These are phyloP conservation scores for Verticillium isaacii DNA, from an alignment of 2,329 filamentous ascomycete genomes.

Conservation along the genomic window DNA sequence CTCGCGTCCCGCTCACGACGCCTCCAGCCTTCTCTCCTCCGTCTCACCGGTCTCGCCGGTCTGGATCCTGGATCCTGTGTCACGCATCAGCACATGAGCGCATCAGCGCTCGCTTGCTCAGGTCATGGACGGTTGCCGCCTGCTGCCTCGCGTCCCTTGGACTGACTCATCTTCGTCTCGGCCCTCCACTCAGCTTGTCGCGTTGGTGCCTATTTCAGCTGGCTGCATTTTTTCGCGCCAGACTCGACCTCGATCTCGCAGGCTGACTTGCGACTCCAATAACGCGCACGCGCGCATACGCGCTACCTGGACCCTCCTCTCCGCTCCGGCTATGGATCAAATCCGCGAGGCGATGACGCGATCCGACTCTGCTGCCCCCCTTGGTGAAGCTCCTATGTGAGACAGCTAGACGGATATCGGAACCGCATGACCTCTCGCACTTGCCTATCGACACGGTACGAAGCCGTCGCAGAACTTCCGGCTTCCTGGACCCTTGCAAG, in stretches of 20 bases:
- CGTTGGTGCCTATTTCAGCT: not conserved
- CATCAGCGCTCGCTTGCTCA: not conserved
- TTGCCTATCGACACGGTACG: not conserved
- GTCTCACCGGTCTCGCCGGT: not conserved
- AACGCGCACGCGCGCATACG: not conserved
- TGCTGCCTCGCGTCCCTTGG: not conserved
- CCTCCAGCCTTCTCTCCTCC: not conserved
- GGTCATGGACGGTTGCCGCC: not conserved
- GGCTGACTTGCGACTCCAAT: not conserved
- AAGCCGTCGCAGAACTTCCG: not conserved
- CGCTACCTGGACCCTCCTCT: not conserved
- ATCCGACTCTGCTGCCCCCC: not conserved
- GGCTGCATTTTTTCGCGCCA: not conserved
- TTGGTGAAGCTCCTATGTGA: not conserved
- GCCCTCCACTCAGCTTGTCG: not conserved
- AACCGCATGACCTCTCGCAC: not conserved
- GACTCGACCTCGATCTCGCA: not conserved
- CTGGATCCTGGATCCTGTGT: not conserved
- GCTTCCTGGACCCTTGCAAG: not conserved
- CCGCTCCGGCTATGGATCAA: not conserved
- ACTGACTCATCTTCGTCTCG: not conserved
- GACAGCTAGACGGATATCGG: not conserved
- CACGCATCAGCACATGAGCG: not conserved
- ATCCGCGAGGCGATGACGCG: not conserved
- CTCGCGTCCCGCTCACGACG: not conserved